Conservation (phyloP, 164 flowering plant species). For the Protea cynaroides region DNA sequence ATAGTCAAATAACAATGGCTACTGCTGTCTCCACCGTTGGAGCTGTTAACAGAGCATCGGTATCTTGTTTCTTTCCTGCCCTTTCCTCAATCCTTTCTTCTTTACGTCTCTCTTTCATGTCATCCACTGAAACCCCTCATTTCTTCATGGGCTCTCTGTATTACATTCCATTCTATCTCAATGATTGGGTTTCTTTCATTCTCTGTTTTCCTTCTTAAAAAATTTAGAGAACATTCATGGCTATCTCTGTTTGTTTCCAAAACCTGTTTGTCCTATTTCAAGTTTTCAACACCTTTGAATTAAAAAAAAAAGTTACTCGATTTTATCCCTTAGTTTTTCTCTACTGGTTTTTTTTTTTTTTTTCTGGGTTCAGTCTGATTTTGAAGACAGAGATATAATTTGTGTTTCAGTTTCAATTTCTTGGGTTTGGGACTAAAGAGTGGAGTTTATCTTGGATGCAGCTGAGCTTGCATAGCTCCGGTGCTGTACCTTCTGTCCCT, state of each 20-base stretch:
- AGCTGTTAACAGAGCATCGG: conserved; percentile 33
- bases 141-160: too few species aligned
- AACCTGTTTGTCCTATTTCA: too few species aligned
- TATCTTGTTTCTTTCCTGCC: conserved; percentile 16
- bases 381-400: background rate
- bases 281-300: too few species aligned
- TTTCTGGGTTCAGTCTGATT: background rate
- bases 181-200: background rate
- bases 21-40: conserved; percentile 36
- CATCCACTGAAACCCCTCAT: background rate
- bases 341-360: background rate
- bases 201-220: background rate
- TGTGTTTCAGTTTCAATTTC: conserved; percentile 8
- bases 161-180: background rate
- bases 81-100: background rate
- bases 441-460: conserved; percentile 24
- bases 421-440: conserved; percentile 9
- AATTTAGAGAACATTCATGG: background rate
- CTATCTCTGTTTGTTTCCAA: too few species aligned
- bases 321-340: background rate
- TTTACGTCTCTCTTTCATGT: background rate
- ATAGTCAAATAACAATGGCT: too few species aligned
- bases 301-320: too few species aligned
- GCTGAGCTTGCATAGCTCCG: conserved; percentile 34
- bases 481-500: conserved; percentile 31